Percentiles rank a stretch among this genome's conserved stretches.
phyloP scores from a whole-genome alignment of 2,329 filamentous ascomycete genomes.

The Xylariaceae sp. region DNA sequence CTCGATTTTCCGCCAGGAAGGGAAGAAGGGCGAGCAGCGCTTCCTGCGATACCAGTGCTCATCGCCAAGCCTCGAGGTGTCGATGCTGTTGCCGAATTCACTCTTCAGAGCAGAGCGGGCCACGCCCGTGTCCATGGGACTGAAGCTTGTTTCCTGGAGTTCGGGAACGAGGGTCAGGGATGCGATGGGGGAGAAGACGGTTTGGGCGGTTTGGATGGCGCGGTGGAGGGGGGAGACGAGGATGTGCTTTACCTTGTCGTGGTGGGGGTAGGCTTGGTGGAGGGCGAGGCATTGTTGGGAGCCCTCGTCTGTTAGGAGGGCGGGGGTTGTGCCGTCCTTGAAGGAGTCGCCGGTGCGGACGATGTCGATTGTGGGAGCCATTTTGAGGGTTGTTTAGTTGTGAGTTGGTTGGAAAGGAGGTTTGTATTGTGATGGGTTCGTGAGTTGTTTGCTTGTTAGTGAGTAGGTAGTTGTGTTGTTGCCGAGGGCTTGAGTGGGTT shows the following conservation, averaged over 20 bases:
- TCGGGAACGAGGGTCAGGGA: background rate
- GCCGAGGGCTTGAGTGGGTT: too few relatives aligned
- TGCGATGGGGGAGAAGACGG: background rate
- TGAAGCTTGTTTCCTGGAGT: background rate
- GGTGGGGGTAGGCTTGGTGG: background rate
- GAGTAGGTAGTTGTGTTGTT: too few relatives aligned
- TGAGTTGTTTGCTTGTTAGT: too few relatives aligned
- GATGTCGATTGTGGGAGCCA: slow-evolving; percentile 5
- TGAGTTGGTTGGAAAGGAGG: too few relatives aligned
- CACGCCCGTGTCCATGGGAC: background rate
- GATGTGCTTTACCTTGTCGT: background rate
- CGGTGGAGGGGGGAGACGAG: slow-evolving; percentile 6
- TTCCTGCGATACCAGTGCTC: background rate
- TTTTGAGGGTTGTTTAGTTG: background rate
- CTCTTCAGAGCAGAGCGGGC: background rate
- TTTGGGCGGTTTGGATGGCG: background rate
- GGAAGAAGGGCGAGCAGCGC: background rate
- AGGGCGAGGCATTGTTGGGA: background rate
- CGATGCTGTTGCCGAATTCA: background rate
- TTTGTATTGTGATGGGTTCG: too few relatives aligned
- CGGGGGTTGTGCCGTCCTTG: background rate
- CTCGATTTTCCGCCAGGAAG: background rate
- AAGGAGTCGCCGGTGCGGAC: background rate
- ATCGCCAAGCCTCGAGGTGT: background rate
- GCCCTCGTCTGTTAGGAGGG: background rate